Percentiles rank a stretch among this genome's conserved stretches.
phyloP scores from a whole-genome alignment of 345 rosid species.

The Nephelium lappaceum region DNA sequence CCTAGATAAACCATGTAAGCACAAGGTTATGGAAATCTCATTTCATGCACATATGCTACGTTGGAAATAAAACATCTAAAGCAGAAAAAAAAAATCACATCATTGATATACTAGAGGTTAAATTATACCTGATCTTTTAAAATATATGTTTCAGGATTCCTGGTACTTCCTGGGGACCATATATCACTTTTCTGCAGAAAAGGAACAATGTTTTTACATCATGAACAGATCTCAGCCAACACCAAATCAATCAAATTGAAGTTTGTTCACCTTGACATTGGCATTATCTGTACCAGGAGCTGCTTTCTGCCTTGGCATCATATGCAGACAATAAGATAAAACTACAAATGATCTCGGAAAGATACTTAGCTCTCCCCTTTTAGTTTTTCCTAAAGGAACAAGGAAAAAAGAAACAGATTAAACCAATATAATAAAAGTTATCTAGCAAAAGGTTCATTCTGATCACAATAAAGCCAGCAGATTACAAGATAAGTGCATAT shows the following conservation, averaged over 20 bases:
- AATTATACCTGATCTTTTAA: constrained; percentile 86
- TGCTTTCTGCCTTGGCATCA: constrained; percentile 87
- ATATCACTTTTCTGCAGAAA: constrained; percentile 59
- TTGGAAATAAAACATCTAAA: constrained; percentile 10
- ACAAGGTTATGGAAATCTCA: background rate
- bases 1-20: background rate
- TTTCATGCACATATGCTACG: background rate
- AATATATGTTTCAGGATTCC: constrained; percentile 83
- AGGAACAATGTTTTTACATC: constrained; percentile 17
- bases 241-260: constrained; percentile 4
- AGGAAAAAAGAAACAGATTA: background rate
- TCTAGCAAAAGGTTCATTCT: background rate
- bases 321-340: constrained; percentile 92
- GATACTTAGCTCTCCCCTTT: constrained; percentile 91
- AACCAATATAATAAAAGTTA: background rate
- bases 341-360: constrained; percentile 63
- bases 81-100: background rate
- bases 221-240: constrained; percentile 5
- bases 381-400: constrained; percentile 68
- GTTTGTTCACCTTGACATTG: constrained; percentile 46
- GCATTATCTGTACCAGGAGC: constrained; percentile 48
- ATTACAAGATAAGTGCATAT: background rate
- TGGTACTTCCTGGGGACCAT: constrained; percentile 70
- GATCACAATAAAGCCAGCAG: background rate
- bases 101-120: background rate